Base-by-base conservation (phyloP, 371 early-diverging fungal species). In the Amoeboaphelidium protococcarum region DNA sequence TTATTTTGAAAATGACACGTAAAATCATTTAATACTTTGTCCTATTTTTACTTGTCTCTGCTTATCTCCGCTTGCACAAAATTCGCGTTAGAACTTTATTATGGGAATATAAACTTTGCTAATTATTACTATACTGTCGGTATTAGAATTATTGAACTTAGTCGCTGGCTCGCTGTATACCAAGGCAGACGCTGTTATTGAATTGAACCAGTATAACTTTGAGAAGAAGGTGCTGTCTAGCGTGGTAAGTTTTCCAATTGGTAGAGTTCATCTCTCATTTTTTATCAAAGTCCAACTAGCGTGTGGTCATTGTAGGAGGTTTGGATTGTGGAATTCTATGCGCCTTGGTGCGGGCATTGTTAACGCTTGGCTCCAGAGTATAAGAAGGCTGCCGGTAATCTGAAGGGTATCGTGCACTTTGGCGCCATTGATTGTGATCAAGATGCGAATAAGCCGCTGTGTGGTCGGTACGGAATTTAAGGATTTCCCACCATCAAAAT, bases 401-500 rank as follows among this genome's bases (percentile, higher is more conserved):
- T 87, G 23, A 68, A 75, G 31, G 82, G 82, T 10, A 59, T 85
- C 2, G 86, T 71, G 13, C 75, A 75, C 56, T 66, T 92, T 41
- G 84, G 64, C 22, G 86, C 88, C 3, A 64, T 92, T 22, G 71
- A 92, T 58, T 92, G 94, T 59, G 87, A 89, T 58, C 73, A 78
- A 25, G 75, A 23, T 22, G 25, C 52, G 6, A 22, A 26, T 13
- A 46, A 26, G 21, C 13, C 27, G 13, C 10, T 23, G 13, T 46
- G 22, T 23, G 21, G 46, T 44, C 26, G 13, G 22, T 48, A 6
- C 20, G 3, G 21, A n/a, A n/a, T 44, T 16, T 47, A 40, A 26
- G 26, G 92, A 10, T 91, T 86, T 64, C 92, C 92, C 2, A 89
- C 89, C n/a, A 68, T 91, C 52, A 91, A 89, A 57, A 59, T 80